Percentiles rank a stretch among this genome's conserved stretches.
phyloP scores from a whole-genome alignment of 2,329 filamentous ascomycete genomes.

The Pseudogymnoascus destructans region DNA sequence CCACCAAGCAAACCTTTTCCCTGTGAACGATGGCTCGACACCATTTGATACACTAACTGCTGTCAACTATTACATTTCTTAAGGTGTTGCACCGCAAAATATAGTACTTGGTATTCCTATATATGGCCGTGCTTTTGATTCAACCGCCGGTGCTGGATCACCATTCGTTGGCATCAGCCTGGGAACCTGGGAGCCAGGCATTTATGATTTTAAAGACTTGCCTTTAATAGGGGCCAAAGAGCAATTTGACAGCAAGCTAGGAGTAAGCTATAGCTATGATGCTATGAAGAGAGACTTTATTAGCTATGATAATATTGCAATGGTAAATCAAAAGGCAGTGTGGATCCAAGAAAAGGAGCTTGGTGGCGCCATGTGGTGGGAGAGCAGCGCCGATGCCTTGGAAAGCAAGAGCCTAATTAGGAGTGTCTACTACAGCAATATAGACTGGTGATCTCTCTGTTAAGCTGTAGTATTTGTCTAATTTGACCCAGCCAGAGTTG shows the following conservation, averaged over 20 bases:
- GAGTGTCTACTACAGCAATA: constrained; percentile 27
- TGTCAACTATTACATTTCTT: constrained; percentile 47
- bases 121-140: constrained; percentile 58
- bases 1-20: constrained; percentile 59
- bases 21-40: constrained; percentile 40
- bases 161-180: constrained; percentile 48
- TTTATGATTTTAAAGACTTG: constrained; percentile 70
- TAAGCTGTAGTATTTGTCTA: too few relatives aligned
- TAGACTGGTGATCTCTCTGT: too few relatives aligned
- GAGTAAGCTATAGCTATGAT: constrained; percentile 61
- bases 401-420: constrained; percentile 46
- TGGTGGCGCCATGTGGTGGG: constrained; percentile 76
- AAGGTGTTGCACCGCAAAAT: constrained; percentile 49
- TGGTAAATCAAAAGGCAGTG: constrained; percentile 46
- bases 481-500: too few relatives aligned
- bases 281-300: constrained; percentile 45
- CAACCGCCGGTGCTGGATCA: constrained; percentile 50
- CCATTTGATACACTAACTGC: constrained; percentile 56
- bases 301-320: constrained; percentile 53
- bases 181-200: constrained; percentile 57
- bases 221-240: constrained; percentile 47
- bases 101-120: constrained; percentile 67
- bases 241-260: constrained; percentile 39
- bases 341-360: constrained; percentile 47
- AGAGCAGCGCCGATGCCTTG: constrained; percentile 53